Base-by-base conservation (phyloP, 768 basidiomycete species). In the Phanerodontia chrysosporium region DNA sequence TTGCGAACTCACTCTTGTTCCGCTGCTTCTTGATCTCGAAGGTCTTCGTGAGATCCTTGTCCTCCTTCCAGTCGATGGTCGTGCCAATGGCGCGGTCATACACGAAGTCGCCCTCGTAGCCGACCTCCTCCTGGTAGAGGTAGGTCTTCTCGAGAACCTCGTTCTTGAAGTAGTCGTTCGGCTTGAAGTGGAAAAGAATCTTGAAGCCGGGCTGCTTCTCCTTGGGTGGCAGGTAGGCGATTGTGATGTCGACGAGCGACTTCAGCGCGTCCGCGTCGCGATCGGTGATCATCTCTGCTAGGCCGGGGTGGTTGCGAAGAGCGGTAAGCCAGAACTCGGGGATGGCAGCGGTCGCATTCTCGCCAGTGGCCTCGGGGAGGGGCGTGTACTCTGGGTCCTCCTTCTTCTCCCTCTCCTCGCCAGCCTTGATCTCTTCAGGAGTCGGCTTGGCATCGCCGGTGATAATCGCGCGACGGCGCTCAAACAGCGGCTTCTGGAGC, bases 291-390 rank as follows among this genome's bases (percentile, higher is more conserved):
- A 95, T 79, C 21, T 95, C 94, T 45, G 82, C 80, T 57, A 98
- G 80, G 51, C 84, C 92, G 56, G 89, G 73, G 72, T 98, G 95
- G 75, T 97, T 98, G 64, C 90, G 86, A 55, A 98, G 80, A 2
- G 95, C 93, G 1, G 97, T 98, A 66, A 97, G 85, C 96, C 96
- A 99, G 82, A 99, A 99, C 67, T 96, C 89, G 53, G 95, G 92
- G 65, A 99, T 92, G 54, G 87, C 80, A 36, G 72, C 65, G 48
- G 74, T 70, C 58, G 58, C 64, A 55, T 68, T 69, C 8, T 67
- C 66, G 49, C 66, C 66, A 12, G 28, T 51, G 39, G 64, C 64
- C 22, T 65, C 59, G 27, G 67, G 59, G 27, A 92, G 78, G 21
- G 83, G 78, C 27, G 76, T 76, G 73, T 89, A 88, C 0, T 86